Conservation (phyloP, 345 rosid genomes). For the Eucalyptus fibrosa region DNA sequence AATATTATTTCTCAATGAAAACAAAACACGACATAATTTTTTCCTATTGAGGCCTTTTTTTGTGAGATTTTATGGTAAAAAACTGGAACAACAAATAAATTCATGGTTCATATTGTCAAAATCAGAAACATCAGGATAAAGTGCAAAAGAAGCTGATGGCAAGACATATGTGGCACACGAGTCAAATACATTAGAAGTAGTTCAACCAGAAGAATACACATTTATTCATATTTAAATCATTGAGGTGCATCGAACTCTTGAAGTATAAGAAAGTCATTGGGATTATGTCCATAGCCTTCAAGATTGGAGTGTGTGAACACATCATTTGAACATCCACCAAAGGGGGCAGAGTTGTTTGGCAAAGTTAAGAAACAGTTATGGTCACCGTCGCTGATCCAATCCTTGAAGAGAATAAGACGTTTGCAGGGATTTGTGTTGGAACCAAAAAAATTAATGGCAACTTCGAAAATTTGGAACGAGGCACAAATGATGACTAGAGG, state of each 20-base stretch:
- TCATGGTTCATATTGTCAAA: neutral
- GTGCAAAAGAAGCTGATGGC: too few relatives aligned
- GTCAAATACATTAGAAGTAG: neutral
- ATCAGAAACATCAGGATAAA: too few relatives aligned
- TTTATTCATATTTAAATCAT: neutral
- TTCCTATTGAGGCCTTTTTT: neutral
- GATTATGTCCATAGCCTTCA: neutral
- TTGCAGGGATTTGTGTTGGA: neutral
- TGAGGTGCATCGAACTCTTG: neutral
- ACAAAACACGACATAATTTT: neutral
- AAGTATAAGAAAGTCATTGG: neutral
- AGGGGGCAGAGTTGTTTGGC: neutral
- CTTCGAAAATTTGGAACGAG: too few relatives aligned
- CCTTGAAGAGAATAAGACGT: neutral
- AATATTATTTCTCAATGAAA: neutral
- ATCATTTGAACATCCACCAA: neutral
- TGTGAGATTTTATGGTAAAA: neutral
- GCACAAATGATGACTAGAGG: too few relatives aligned
- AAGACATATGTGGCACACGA: neutral
- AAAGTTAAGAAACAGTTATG: neutral
- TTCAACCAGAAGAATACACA: neutral
- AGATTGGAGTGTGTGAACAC: neutral
- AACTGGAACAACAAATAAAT: neutral
- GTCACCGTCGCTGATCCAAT: neutral
- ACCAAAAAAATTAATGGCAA: too few relatives aligned